These are phyloP conservation scores for Epichloe sibirici DNA, from an alignment of 2,329 filamentous ascomycete genomes.

Conservation along the genomic window DNA sequence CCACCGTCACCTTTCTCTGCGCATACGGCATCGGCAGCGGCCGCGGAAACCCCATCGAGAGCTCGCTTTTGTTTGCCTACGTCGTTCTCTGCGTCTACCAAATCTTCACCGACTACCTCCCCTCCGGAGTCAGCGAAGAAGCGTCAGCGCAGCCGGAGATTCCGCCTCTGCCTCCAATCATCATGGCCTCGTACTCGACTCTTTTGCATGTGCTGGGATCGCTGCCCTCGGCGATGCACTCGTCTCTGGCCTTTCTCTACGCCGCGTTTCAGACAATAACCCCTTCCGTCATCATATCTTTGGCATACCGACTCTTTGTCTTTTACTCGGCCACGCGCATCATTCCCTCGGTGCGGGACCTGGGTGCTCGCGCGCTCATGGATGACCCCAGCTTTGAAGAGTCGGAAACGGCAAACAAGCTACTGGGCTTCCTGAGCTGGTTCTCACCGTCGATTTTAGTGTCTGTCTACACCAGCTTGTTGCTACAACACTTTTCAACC, in stretches of 20 bases:
- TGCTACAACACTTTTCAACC: slow-evolving; percentile 90
- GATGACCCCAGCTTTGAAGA: slow-evolving; percentile 81
- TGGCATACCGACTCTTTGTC: slow-evolving; percentile 86
- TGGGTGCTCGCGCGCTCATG: slow-evolving; percentile 69
- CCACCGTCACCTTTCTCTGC: slow-evolving; percentile 83
- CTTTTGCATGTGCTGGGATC: slow-evolving; percentile 72
- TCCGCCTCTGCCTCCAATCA: slow-evolving; percentile 88
- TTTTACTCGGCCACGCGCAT: slow-evolving; percentile 93
- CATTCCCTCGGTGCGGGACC: slow-evolving; percentile 83
- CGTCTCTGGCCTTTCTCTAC: slow-evolving; percentile 73
- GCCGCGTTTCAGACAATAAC: slow-evolving; percentile 93
- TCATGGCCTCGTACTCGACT: slow-evolving; percentile 97
- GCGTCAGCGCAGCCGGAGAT: slow-evolving; percentile 64
- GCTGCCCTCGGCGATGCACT: slow-evolving; percentile 72
- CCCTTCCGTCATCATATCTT: slow-evolving; percentile 87
- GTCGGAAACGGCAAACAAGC: slow-evolving; percentile 64
- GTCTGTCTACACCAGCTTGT: slow-evolving; percentile 86
- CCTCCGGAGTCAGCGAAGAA: slow-evolving; percentile 50
- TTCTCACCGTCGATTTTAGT: slow-evolving; percentile 93
- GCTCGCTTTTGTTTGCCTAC: slow-evolving; percentile 89
- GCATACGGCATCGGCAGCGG: slow-evolving; percentile 91
- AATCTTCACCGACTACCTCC: slow-evolving; percentile 96
- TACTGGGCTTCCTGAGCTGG: slow-evolving; percentile 78
- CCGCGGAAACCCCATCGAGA: slow-evolving; percentile 88
- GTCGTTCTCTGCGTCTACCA: slow-evolving; percentile 98